phyloP scores from a whole-genome alignment of 306 rosid species.

The Fragaria iinumae region DNA sequence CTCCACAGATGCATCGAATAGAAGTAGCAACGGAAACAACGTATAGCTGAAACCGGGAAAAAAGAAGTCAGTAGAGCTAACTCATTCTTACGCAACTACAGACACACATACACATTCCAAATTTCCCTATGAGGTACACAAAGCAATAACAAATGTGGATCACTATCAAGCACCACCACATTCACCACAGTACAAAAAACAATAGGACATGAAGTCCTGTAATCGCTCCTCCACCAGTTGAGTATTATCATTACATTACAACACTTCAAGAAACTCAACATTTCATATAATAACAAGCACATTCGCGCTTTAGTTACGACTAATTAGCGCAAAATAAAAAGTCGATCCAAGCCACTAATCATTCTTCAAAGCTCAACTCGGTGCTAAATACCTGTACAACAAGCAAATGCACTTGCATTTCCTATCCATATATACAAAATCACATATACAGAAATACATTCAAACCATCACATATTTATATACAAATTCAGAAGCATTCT shows the following conservation, averaged over 20 bases:
- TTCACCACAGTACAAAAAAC: neutral
- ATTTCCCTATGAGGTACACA: neutral
- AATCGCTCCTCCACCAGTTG: neutral
- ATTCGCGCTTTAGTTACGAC: neutral
- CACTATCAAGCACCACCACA: neutral
- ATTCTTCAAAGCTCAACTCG: neutral
- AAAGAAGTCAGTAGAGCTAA: neutral
- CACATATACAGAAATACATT: neutral
- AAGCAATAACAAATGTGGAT: too few relatives aligned
- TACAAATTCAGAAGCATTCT: neutral
- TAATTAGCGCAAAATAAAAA: neutral
- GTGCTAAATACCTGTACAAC: neutral
- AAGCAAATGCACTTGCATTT: neutral
- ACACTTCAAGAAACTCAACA: neutral
- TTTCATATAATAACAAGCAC: neutral
- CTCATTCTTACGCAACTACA: neutral
- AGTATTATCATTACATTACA: neutral
- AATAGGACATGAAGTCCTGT: neutral
- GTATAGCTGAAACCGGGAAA: conserved; percentile 50
- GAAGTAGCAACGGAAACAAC: conserved; percentile 80
- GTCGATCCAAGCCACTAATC: neutral
- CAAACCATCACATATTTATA: neutral
- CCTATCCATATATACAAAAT: neutral
- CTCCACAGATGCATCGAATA: conserved; percentile 70
- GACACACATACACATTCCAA: neutral